A percentile compares a stretch with the other conserved stretches of the same genome.
These are phyloP conservation scores for Penicillium maclennaniae DNA, from an alignment of 495 filamentous ascomycete species.

Conservation along the genomic window DNA sequence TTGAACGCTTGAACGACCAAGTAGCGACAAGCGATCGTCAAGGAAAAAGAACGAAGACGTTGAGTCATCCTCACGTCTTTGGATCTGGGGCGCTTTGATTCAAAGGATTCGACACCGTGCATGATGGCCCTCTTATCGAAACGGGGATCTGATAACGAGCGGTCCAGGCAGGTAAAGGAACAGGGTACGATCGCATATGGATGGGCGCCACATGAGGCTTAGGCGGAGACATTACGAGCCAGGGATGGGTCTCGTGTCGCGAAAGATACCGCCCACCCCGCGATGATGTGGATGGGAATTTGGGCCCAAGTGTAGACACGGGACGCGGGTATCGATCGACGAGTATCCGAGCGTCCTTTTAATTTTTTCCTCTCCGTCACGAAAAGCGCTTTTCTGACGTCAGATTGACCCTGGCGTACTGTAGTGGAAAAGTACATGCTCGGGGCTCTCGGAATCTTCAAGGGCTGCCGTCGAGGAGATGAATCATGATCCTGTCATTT, in stretches of 20 bases:
- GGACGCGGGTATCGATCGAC: slow-evolving; percentile 9
- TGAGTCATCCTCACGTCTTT: not conserved
- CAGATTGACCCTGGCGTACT: slow-evolving; percentile 6
- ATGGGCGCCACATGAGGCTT: not conserved
- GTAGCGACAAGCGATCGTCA: not conserved
- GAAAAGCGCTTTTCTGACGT: slow-evolving; percentile 10
- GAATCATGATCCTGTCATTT: not conserved
- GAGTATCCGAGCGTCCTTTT: slow-evolving; percentile 10
- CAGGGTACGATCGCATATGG: not conserved
- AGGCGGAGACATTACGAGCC: not conserved
- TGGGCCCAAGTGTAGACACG: not conserved
- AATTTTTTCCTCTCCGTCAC: too few relatives aligned
- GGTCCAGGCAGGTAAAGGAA: slow-evolving; percentile 7
- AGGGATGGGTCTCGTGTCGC: not conserved
- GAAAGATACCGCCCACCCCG: slow-evolving; percentile 1
- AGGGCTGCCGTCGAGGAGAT: not conserved
- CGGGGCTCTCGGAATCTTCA: not conserved
- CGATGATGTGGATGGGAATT: not conserved
- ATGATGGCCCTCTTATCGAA: not conserved
- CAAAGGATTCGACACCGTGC: not conserved
- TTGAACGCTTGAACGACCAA: not conserved
- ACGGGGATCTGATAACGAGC: slow-evolving; percentile 5
- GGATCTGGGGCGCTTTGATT: not conserved
- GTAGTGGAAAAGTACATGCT: not conserved
- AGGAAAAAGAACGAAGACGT: not conserved